These are phyloP conservation scores for Rhizopus stolonifer DNA, from an alignment of 371 early-diverging fungal species.

Conservation along the genomic window DNA sequence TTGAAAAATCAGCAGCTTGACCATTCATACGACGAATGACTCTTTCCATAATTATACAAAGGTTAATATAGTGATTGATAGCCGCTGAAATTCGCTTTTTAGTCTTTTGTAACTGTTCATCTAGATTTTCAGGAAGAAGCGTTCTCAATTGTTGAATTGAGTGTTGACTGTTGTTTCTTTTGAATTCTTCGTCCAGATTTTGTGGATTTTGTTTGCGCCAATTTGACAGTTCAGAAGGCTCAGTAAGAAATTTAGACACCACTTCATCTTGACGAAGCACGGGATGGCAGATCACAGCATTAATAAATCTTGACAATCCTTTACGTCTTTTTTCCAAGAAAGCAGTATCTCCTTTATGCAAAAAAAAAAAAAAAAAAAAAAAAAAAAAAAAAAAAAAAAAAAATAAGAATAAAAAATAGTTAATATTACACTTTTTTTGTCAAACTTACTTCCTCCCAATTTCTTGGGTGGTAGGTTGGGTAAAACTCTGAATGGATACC, in stretches of 20 bases:
- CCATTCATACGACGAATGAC: conserved; percentile 67
- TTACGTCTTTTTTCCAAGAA: conserved; percentile 76
- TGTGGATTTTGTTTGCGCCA: conserved; percentile 57
- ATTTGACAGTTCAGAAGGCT: conserved; percentile 59
- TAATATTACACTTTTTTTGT: too few relatives aligned
- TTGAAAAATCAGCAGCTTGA: conserved; percentile 56
- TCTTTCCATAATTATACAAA: conserved; percentile 67
- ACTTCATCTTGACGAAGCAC: conserved; percentile 64
- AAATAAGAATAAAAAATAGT: too few relatives aligned
- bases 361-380: too few relatives aligned
- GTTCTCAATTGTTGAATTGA: conserved; percentile 30
- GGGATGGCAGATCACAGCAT: conserved; percentile 77
- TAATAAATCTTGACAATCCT: conserved; percentile 74
- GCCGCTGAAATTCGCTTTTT: conserved; percentile 49
- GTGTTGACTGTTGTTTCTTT: conserved; percentile 24
- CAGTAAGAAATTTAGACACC: conserved; percentile 65
- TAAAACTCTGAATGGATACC: conserved; percentile 45
- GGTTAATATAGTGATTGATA: conserved; percentile 62
- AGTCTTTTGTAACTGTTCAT: conserved; percentile 53
- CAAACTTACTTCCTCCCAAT: conserved; percentile 40
- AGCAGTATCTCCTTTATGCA: conserved; percentile 67
- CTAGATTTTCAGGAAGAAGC: conserved; percentile 48
- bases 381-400: too few relatives aligned
- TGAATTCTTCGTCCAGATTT: conserved; percentile 54
- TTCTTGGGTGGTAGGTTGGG: conserved; percentile 52